These are phyloP conservation scores for Trametes villosa DNA, from an alignment of 768 basidiomycete species.

Conservation along the genomic window DNA sequence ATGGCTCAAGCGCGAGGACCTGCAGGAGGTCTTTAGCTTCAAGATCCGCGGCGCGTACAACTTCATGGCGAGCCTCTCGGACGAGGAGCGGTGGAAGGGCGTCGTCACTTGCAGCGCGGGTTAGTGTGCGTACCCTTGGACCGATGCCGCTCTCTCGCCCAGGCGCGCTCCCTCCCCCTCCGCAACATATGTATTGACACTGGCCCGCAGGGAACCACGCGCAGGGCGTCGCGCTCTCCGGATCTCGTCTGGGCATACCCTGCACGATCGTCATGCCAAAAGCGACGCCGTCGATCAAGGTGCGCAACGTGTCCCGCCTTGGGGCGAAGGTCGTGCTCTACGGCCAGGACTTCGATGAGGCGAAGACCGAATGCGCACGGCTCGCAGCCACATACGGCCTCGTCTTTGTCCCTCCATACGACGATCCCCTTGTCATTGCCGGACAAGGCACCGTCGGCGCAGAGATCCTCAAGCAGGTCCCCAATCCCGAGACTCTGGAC, in stretches of 20 bases:
- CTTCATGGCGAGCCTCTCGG: conserved; percentile 88
- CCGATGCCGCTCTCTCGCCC: conserved; percentile 1
- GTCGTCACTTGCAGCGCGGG: conserved; percentile 98
- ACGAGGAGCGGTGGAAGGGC: conserved; percentile 95
- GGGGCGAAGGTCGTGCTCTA: conserved; percentile 94
- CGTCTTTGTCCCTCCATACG: conserved; percentile 94
- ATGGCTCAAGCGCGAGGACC: conserved; percentile 96
- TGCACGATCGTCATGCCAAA: conserved; percentile 99
- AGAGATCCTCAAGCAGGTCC: conserved; percentile 91
- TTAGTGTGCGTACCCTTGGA: conserved; percentile 61
- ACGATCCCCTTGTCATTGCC: conserved; percentile 95
- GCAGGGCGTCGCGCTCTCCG: conserved; percentile 97
- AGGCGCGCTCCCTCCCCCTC: conserved; percentile 11
- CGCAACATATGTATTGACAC: neutral
- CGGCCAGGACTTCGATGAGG: conserved; percentile 93
- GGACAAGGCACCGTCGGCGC: conserved; percentile 95
- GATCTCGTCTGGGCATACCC: conserved; percentile 81
- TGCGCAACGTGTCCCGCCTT: conserved; percentile 90
- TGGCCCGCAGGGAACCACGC: conserved; percentile 86
- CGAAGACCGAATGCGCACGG: conserved; percentile 91
- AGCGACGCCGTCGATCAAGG: conserved; percentile 95
- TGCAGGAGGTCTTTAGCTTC: conserved; percentile 98
- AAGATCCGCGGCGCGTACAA: conserved; percentile 99
- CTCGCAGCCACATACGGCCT: conserved; percentile 78
- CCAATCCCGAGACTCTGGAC: conserved; percentile 74